These are phyloP conservation scores for Trichophyton benhamiae DNA, from an alignment of 2,329 filamentous ascomycete genomes.

Conservation along the genomic window DNA sequence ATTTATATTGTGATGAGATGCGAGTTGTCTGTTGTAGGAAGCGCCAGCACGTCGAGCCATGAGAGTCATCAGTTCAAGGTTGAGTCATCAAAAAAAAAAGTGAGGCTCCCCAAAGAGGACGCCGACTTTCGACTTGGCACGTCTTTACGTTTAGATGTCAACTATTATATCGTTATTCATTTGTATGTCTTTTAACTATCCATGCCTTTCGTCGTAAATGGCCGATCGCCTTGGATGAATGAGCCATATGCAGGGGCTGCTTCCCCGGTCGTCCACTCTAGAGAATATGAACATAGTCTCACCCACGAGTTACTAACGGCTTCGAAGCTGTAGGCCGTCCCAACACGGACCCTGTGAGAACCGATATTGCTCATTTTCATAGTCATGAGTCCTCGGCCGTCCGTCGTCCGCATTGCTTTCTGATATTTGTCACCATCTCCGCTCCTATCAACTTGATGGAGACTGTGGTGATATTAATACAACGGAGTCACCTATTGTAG, in stretches of 20 bases:
- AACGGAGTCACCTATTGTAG: constrained; percentile 52
- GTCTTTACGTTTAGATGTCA: neutral
- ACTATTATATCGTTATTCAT: neutral
- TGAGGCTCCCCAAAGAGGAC: neutral
- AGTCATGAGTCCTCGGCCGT: neutral
- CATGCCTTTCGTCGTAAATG: neutral
- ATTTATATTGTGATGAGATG: neutral
- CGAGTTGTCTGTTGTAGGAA: neutral
- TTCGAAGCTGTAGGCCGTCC: neutral
- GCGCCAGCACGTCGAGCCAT: neutral
- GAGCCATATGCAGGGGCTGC: neutral
- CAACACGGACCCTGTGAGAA: neutral
- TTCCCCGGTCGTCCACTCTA: neutral
- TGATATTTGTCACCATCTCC: neutral
- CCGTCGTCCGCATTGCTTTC: neutral
- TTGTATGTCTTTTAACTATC: neutral
- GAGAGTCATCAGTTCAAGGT: neutral
- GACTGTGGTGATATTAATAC: constrained; percentile 57
- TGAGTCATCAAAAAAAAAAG: neutral
- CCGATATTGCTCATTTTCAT: neutral
- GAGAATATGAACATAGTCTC: neutral
- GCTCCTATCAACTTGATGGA: constrained; percentile 9
- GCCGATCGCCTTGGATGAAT: neutral
- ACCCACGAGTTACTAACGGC: neutral
- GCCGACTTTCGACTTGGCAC: neutral